Evolutionary conservation across 2,329 filamentous ascomycete genomes (phyloP).

Genomic region (Diaporthe australafricana): DNA sequence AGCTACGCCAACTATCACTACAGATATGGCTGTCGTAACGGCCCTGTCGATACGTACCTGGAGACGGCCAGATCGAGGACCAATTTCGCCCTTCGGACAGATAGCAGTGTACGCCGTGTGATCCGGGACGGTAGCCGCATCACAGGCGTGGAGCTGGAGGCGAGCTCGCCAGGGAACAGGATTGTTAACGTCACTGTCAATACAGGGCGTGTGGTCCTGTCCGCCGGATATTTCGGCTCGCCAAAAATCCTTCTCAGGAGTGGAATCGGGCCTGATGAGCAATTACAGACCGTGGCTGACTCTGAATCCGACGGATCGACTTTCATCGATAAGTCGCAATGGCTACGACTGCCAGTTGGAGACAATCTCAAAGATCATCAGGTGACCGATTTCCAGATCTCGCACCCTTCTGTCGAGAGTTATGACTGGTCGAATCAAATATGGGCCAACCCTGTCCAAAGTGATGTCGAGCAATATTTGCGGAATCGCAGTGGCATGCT

Average conservation of each 20-base stretch:
- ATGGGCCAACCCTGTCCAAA: slow-evolving; percentile 8
- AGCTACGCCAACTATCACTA: slow-evolving; percentile 74
- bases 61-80: slow-evolving; percentile 64
- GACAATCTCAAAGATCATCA: slow-evolving; percentile 60
- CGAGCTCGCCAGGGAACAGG: slow-evolving; percentile 59
- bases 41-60: slow-evolving; percentile 75
- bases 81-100: slow-evolving; percentile 72
- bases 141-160: slow-evolving; percentile 70
- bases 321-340: slow-evolving; percentile 56
- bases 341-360: slow-evolving; percentile 62
- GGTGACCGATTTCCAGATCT: slow-evolving; percentile 23
- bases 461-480: background rate
- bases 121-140: slow-evolving; percentile 67
- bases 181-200: slow-evolving; percentile 66
- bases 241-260: slow-evolving; percentile 72
- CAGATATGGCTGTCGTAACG: slow-evolving; percentile 69
- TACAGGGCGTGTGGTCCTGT: slow-evolving; percentile 70
- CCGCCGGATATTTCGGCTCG: slow-evolving; percentile 71
- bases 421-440: slow-evolving; percentile 17
- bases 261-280: slow-evolving; percentile 69
- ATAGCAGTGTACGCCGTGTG: slow-evolving; percentile 71
- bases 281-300: slow-evolving; percentile 57
- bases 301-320: slow-evolving; percentile 55
- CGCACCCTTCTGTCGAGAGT: background rate
- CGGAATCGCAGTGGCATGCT: slow-evolving; percentile 1